Evolutionary conservation across 2,329 filamentous ascomycete species (phyloP), one percentile per base, ranked within the genome.

Genomic region (Ramichloridium luteum): DNA sequence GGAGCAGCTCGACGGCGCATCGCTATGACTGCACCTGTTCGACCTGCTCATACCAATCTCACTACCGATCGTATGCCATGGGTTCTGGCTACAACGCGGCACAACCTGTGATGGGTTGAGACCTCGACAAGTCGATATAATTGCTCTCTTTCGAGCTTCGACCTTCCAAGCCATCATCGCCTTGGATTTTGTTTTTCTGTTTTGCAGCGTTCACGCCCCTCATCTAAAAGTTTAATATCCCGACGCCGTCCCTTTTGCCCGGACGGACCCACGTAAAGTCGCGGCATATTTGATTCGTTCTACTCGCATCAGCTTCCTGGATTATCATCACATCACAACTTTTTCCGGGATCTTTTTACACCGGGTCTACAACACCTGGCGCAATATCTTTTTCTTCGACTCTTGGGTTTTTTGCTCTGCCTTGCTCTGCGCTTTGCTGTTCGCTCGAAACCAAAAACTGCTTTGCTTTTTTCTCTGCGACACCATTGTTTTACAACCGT

Each of bases 21-120:
- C 49, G 51, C 28, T 52, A 48, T 35, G 54, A 54, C 26, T 57
- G 54, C 43, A 43, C 37, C 31, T 57, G 54, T 40, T 46, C 50
- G 16, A 38, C 44, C 13, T 57, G 54, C 35, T 38, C 43, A 16
- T 54, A 54, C 35, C 47, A 51, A 36, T 42, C 47, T 13, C 51
- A 55, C 36, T 54, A 50, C 34, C 51, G 52, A 11, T 42, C 50
- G 22, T 55, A 54, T 36, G 41, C 45, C 13, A 46, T 50, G 42
- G 38, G 46, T 17, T 45, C 51, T 6, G 42, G 43, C 36, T 55
- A 53, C 20, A 23, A 23, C 37, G 37, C 47, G 16, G 43, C 51
- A 27, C 51, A 55, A 42, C 49, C 53, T n/a, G 51, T 55, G 31
- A 53, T 54, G 43, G 53, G 53, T n/a, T 56, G 35, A 36, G 17